phyloP scores from a whole-genome alignment of 371 early-diverging fungal genomes.

The Zancudomyces culisetae region DNA sequence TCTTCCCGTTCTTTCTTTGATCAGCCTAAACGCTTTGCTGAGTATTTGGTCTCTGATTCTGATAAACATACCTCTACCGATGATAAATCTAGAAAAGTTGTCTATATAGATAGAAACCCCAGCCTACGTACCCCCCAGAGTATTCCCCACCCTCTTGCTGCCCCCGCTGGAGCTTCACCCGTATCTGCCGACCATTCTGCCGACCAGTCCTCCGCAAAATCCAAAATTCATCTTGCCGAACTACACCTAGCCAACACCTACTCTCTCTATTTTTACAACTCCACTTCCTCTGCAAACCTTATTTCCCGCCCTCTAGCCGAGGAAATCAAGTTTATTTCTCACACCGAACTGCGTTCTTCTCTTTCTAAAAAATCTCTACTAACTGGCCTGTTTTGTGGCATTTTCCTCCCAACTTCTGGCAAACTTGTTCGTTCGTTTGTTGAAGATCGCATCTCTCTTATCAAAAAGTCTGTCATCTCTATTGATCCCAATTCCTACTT shows the following conservation, averaged over 20 bases:
- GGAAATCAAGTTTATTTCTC: neutral
- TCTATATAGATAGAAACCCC: neutral
- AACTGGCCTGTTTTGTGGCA: neutral
- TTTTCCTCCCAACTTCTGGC: neutral
- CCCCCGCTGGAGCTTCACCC: neutral
- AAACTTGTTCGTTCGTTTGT: neutral
- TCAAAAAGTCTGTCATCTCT: neutral
- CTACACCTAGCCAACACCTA: neutral
- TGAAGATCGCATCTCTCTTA: neutral
- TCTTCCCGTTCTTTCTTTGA: neutral
- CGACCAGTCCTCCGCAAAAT: neutral
- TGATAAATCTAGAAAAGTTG: neutral
- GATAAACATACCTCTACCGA: neutral
- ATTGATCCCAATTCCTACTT: neutral
- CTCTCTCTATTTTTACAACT: conserved; percentile 1
- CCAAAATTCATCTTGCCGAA: neutral
- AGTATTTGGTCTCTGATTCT: too few relatives aligned
- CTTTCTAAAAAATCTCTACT: conserved; percentile 1
- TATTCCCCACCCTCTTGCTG: neutral
- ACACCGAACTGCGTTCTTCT: neutral
- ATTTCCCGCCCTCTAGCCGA: conserved; percentile 1
- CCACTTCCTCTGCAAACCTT: neutral
- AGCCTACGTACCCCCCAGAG: too few relatives aligned
- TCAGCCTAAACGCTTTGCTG: neutral
- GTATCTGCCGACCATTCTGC: neutral